phyloP scores from a whole-genome alignment of 2,329 filamentous ascomycete genomes.

The Penicillium sp. region DNA sequence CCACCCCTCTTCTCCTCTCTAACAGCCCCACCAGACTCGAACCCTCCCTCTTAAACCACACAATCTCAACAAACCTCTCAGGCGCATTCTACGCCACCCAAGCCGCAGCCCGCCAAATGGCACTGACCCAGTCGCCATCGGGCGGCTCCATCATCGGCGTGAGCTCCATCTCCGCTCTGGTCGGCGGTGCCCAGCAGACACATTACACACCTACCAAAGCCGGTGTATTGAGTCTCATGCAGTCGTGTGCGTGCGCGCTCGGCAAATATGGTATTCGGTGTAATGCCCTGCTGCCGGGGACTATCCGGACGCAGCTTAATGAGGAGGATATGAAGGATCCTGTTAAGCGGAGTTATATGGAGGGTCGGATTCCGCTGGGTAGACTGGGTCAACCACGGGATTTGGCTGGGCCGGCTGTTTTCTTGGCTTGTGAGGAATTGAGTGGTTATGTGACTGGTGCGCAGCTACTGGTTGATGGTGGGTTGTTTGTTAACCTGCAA shows the following conservation, averaged over 20 bases:
- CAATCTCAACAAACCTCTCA: slow-evolving; percentile 76
- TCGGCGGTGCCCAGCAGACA: slow-evolving; percentile 72
- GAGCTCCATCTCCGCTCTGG: slow-evolving; percentile 43
- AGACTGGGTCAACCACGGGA: slow-evolving; percentile 71
- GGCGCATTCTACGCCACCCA: slow-evolving; percentile 88
- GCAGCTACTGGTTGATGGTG: slow-evolving; percentile 82
- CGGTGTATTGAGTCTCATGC: slow-evolving; percentile 76
- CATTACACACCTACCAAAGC: slow-evolving; percentile 92
- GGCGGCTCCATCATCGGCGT: slow-evolving; percentile 71
- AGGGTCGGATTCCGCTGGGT: slow-evolving; percentile 75
- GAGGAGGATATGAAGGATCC: slow-evolving; percentile 76
- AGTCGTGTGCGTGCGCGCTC: slow-evolving; percentile 76
- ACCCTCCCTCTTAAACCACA: slow-evolving; percentile 67
- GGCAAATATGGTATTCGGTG: slow-evolving; percentile 75
- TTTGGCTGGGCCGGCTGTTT: slow-evolving; percentile 79
- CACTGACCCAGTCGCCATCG: slow-evolving; percentile 63
- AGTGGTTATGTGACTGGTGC: slow-evolving; percentile 80
- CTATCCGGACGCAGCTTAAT: slow-evolving; percentile 80
- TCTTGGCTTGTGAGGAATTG: slow-evolving; percentile 75
- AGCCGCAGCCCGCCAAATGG: slow-evolving; percentile 82
- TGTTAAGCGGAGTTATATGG: slow-evolving; percentile 73
- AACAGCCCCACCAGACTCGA: slow-evolving; percentile 50
- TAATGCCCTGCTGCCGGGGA: slow-evolving; percentile 81
- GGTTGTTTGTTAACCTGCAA: slow-evolving; percentile 85
- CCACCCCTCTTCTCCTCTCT: neutral